Evolutionary conservation across 2,329 filamentous ascomycete genomes (phyloP).

Genomic region (Fusarium vanettenii): DNA sequence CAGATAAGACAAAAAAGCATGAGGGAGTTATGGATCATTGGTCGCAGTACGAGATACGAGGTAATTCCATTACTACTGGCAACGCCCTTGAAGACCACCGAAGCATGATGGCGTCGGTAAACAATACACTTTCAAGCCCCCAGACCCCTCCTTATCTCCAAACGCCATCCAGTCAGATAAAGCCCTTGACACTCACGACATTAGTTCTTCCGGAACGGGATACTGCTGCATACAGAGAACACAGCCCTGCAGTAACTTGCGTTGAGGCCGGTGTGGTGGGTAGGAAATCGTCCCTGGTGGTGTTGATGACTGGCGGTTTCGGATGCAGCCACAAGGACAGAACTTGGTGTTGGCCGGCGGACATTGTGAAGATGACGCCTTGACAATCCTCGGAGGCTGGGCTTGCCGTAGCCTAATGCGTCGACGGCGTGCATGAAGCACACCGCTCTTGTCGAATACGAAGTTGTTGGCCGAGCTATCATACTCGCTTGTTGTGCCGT

Average conservation of each 20-base stretch:
- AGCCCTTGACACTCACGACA: neutral
- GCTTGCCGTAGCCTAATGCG: neutral
- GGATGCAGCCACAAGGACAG: neutral
- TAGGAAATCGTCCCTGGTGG: neutral
- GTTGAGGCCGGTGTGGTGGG: neutral
- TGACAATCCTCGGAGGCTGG: neutral
- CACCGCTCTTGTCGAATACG: neutral
- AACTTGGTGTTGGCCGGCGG: neutral
- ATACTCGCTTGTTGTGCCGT: neutral
- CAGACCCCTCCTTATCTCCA: neutral
- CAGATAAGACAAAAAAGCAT: neutral
- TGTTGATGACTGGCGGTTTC: neutral
- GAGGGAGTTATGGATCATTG: neutral
- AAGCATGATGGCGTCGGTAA: neutral
- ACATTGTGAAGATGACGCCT: neutral
- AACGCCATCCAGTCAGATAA: neutral
- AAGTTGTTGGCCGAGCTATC: neutral
- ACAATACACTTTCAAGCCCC: neutral
- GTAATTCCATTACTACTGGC: neutral
- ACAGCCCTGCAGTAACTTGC: neutral
- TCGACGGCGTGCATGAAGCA: neutral
- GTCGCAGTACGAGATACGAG: neutral
- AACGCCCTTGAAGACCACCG: neutral
- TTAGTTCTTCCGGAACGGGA: neutral
- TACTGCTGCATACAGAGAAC: neutral